A percentile compares a stretch with the other conserved stretches of the same genome.
phyloP scores from a whole-genome alignment of 345 rosid species.

The Kandelia obovata region DNA sequence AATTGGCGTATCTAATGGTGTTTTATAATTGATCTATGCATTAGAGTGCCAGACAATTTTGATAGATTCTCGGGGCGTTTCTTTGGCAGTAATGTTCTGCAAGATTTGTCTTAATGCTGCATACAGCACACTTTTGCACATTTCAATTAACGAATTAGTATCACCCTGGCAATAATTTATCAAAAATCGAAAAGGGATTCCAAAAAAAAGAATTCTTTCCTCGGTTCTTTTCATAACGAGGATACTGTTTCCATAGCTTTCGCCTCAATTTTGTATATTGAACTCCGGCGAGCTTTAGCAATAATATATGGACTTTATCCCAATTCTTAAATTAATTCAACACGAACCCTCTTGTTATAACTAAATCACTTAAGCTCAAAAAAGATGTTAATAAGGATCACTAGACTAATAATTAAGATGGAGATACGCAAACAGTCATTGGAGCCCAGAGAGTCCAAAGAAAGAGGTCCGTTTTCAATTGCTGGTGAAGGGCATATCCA shows the following conservation, averaged over 20 bases:
- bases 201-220: background rate
- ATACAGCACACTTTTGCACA: too few relatives aligned
- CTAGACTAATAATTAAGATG: slow-evolving; percentile 11
- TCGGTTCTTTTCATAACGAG: background rate
- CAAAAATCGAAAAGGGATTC: too few relatives aligned
- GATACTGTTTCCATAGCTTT: slow-evolving; percentile 12
- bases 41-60: too few relatives aligned
- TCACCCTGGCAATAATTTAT: too few relatives aligned
- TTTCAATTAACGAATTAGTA: too few relatives aligned
- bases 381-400: slow-evolving; percentile 10
- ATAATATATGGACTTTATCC: background rate
- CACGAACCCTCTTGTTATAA: background rate
- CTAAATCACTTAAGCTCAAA: background rate
- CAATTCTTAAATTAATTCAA: background rate
- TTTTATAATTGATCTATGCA: too few relatives aligned
- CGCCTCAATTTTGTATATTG: background rate
- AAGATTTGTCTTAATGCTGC: too few relatives aligned
- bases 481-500: slow-evolving; percentile 17
- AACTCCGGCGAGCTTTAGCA: background rate
- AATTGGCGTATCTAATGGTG: too few relatives aligned
- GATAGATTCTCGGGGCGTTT: too few relatives aligned
- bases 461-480: slow-evolving; percentile 10
- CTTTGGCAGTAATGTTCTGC: too few relatives aligned
- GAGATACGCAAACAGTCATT: slow-evolving; percentile 20
- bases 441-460: slow-evolving; percentile 28